phyloP scores from a whole-genome alignment of 768 basidiomycete genomes.

The Serendipita sp. region DNA sequence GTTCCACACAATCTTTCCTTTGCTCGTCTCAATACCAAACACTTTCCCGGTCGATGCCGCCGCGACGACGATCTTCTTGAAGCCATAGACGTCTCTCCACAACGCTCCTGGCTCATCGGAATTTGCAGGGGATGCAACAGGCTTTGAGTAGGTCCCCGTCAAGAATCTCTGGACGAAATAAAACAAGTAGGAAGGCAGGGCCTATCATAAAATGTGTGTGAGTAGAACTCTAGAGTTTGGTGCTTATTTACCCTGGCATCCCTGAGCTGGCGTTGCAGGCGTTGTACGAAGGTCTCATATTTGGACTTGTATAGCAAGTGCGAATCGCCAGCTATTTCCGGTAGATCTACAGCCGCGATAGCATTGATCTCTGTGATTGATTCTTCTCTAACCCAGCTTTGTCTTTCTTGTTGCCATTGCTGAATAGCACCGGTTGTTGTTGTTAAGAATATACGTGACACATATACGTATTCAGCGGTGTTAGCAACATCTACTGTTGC shows the following conservation, averaged over 20 bases:
- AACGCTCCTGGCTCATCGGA: slow-evolving; percentile 21
- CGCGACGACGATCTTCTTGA: slow-evolving; percentile 64
- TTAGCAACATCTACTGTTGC: slow-evolving; percentile 37
- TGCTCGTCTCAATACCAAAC: slow-evolving; percentile 67
- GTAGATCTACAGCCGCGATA: slow-evolving; percentile 63
- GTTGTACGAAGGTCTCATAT: slow-evolving; percentile 33
- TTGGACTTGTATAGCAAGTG: slow-evolving; percentile 18
- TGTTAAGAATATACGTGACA: slow-evolving; percentile 35
- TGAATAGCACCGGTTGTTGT: slow-evolving; percentile 68
- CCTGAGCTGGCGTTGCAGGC: slow-evolving; percentile 38
- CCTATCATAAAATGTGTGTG: slow-evolving; percentile 22
- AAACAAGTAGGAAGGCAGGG: slow-evolving; percentile 51
- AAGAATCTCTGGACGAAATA: slow-evolving; percentile 57
- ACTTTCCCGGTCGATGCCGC: slow-evolving; percentile 60
- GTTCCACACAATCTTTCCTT: slow-evolving; percentile 66
- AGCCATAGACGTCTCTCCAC: slow-evolving; percentile 66
- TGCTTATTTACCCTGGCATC: slow-evolving; percentile 36
- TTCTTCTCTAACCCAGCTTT: slow-evolving; percentile 73
- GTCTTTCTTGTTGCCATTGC: slow-evolving; percentile 43
- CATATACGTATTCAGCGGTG: slow-evolving; percentile 21
- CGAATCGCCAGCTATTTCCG: slow-evolving; percentile 32
- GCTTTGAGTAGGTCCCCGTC: slow-evolving; percentile 36
- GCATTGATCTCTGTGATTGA: slow-evolving; percentile 45
- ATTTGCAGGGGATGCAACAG: slow-evolving; percentile 23
- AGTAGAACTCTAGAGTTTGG: neutral